A percentile compares a stretch with the other conserved stretches of the same genome.
phyloP scores from a whole-genome alignment of 2,329 filamentous ascomycete genomes.

The Alternaria gaisen region DNA sequence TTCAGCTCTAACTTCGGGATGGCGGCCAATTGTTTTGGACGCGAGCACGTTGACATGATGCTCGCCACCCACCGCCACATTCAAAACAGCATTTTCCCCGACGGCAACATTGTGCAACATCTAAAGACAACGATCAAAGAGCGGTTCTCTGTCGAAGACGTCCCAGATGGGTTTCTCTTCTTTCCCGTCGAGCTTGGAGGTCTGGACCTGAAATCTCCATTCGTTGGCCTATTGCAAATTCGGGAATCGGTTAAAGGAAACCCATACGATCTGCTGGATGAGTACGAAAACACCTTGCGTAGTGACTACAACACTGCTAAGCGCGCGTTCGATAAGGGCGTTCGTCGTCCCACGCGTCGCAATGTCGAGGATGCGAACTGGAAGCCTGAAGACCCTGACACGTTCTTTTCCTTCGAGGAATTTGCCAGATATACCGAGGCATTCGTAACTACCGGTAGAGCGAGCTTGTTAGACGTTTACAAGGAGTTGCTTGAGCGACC shows the following conservation, averaged over 20 bases:
- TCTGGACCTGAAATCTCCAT: conserved; percentile 60
- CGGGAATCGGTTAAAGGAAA: conserved; percentile 39
- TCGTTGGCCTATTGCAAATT: conserved; percentile 59
- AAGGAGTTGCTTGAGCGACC: conserved; percentile 33
- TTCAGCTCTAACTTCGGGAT: conserved; percentile 64
- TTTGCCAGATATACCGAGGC: conserved; percentile 35
- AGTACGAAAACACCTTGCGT: conserved; percentile 49
- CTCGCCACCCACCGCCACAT: conserved; percentile 61
- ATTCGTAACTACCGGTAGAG: conserved; percentile 14
- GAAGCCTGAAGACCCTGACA: conserved; percentile 24
- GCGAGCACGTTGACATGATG: conserved; percentile 62
- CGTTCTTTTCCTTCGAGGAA: conserved; percentile 41
- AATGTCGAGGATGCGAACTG: conserved; percentile 19
- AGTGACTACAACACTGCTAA: conserved; percentile 47
- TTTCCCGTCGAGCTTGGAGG: conserved; percentile 63
- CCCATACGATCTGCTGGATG: conserved; percentile 55
- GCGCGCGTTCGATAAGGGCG: conserved; percentile 41
- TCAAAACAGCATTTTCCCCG: conserved; percentile 58
- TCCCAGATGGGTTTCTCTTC: conserved; percentile 63
- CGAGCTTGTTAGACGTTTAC: conserved; percentile 28
- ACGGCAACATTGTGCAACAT: conserved; percentile 43
- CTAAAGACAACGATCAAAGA: conserved; percentile 60
- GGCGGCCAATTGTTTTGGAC: conserved; percentile 62
- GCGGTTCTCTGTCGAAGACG: conserved; percentile 60
- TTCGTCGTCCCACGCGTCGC: conserved; percentile 9